Evolutionary conservation across 352 stramenopile genomes (phyloP), one percentile per base, ranked within the genome.

Genomic region (Phytophthora agathidicida): DNA sequence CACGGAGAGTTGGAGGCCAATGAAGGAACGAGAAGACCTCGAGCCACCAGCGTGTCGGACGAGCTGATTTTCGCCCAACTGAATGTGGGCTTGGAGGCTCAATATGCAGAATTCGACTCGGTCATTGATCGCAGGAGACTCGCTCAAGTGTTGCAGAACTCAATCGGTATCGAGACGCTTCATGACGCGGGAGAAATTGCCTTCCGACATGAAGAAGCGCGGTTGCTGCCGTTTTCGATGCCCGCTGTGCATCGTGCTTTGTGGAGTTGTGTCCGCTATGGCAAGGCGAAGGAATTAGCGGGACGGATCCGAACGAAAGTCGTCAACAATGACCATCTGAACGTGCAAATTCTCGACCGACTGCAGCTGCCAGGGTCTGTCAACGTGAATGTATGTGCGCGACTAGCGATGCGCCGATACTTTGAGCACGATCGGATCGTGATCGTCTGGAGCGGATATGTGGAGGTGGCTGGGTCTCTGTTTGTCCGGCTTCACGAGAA

Each of bases 401-500:
- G 54, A 9, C 39, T 71, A 3, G 64, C 58, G 5, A 62, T 67
- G 44, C 65, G 63, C 0, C 66, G 62, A 3, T 75, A 68, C 33
- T 48, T 65, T 11, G 53, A 72, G 23, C 19, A 51, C 3, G 24
- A 60, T 38, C 68, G 61, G 5, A 46, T 60, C 16, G 48, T 72
- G 7, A 24, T 69, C 5, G 57, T 81, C 9, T 81, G 68, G 65
- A 71, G 56, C 6, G 54, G 50, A n/a, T 65, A 68, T 24, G 60
- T 78, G 11, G 68, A 81, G 57, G 57, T 71, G 1, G 28, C 56
- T 9, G 72, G 68, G 1, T 68, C 54, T 0, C 36, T 78, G 16
- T 71, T 59, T 23, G 60, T 81, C 28, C 68, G 65, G 4, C 47
- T 81, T 22, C 65, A 47, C 9, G 72, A 81, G 37, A 69, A 56